Evolutionary conservation across 1,284 basidiomycete species (phyloP), one percentile per base, ranked within the genome.

Genomic region (Apiotrichum gracile): DNA sequence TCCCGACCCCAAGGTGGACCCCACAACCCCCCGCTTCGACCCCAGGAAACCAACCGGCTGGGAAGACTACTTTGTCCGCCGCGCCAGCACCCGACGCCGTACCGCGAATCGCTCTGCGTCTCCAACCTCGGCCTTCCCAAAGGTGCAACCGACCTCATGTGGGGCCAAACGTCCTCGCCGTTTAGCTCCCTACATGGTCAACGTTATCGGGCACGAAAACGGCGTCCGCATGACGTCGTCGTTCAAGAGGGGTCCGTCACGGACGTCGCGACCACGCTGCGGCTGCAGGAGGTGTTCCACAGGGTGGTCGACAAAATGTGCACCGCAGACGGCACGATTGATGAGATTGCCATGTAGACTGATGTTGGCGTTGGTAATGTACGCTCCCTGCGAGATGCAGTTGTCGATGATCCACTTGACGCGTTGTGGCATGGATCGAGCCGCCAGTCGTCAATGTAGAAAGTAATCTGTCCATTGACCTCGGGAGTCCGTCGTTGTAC

Each of bases 101-200:
- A 50, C 33, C 44, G 44, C 16, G 58, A 58, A 8, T 54, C 54
- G 14, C 21, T 66, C 24, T 41, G 40, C 26, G 21, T 72, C 14
- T 66, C 64, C 19, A 74, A 74, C 51, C 52, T 74, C 0, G 70
- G 70, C 5, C 55, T 71, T 1, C 69, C 67, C 2, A 33, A 43
- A 0, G 55, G 57, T 2, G 66, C 67, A 6, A 40, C 16, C 12
- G 68, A 70, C 49, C 37, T 66, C 17, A 46, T 63, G 5, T 73
- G 70, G 67, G 62, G 55, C n/a, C 66, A 68, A 48, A 57, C 57
- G 8, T 54, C 61, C 3, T 49, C 57, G 21, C 62, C 67, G 1
- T 64, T 64, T 22, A 54, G 52, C 2, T 22, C 63, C 64, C 14
- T 43, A 68, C n/a, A 43, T 48, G 13, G 49, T 60, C 34, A 60